Evolutionary conservation across 306 rosid genomes (phyloP).

Genomic region (Gastrolobium villosum): DNA sequence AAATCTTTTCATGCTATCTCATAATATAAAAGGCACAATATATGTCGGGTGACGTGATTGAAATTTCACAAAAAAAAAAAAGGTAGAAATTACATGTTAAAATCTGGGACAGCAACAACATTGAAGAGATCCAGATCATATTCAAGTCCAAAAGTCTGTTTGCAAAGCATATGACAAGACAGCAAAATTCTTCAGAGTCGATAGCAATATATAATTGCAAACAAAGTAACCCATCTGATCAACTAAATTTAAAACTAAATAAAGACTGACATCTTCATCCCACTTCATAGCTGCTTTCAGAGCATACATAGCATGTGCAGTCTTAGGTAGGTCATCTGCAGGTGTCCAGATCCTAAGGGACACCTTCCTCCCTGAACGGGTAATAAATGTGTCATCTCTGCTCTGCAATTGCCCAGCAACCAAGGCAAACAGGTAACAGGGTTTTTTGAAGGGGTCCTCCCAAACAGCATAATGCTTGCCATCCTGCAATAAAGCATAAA

Average conservation of each 20-base stretch:
- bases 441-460: slow-evolving; percentile 99
- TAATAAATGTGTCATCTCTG: slow-evolving; percentile 80
- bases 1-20: slow-evolving; percentile 16
- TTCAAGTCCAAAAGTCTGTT: slow-evolving; percentile 96
- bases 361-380: slow-evolving; percentile 85
- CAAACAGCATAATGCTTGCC: slow-evolving; percentile 92
- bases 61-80: neutral
- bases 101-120: slow-evolving; percentile 98
- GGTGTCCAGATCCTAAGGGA: slow-evolving; percentile 97
- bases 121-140: slow-evolving; percentile 99
- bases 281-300: slow-evolving; percentile 98
- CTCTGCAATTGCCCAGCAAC: slow-evolving; percentile 95
- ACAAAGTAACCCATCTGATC: slow-evolving; percentile 34
- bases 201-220: slow-evolving; percentile 22
- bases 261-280: slow-evolving; percentile 93
- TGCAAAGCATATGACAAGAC: slow-evolving; percentile 44
- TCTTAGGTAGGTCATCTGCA: slow-evolving; percentile 82
- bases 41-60: slow-evolving; percentile 2
- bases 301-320: slow-evolving; percentile 96
- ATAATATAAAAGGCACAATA: slow-evolving; percentile 26
- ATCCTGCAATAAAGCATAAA: slow-evolving; percentile 67
- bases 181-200: slow-evolving; percentile 41
- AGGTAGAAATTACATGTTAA: slow-evolving; percentile 76
- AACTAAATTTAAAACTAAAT: slow-evolving; percentile 36
- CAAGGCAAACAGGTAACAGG: slow-evolving; percentile 97